Percentiles rank a stretch among this genome's conserved stretches.
Conservation (phyloP, 2,329 filamentous ascomycete genomes). For the Ophiocordyceps camponoti-rufipedis region DNA sequence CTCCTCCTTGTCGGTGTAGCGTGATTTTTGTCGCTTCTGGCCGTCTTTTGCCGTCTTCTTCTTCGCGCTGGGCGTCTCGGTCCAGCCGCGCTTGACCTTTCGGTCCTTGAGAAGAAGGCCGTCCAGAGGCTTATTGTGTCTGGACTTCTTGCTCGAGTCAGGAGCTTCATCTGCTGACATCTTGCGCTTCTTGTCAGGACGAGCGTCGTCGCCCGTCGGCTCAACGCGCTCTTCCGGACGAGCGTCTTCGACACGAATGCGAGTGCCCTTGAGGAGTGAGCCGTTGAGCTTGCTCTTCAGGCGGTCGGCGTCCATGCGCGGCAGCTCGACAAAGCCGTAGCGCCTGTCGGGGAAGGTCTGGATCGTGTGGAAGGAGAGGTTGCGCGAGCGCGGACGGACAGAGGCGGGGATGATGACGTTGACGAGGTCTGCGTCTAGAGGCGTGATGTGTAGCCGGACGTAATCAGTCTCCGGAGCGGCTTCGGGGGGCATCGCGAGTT, state of each 20-base stretch:
- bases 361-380: constrained; percentile 75
- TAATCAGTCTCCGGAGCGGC: constrained; percentile 8
- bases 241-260: constrained; percentile 71
- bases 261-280: constrained; percentile 63
- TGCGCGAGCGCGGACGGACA: constrained; percentile 46
- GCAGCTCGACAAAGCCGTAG: constrained; percentile 82
- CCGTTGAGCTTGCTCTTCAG: constrained; percentile 84
- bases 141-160: constrained; percentile 18
- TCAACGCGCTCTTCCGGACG: constrained; percentile 31
- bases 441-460: constrained; percentile 60
- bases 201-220: constrained; percentile 15
- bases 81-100: constrained; percentile 82
- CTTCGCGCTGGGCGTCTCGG: constrained; percentile 39
- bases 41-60: constrained; percentile 30
- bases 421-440: constrained; percentile 60
- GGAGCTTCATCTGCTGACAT: constrained; percentile 18
- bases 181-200: constrained; percentile 11
- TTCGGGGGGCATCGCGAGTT: constrained; percentile 4
- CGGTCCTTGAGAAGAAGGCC: constrained; percentile 59
- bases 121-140: constrained; percentile 29
- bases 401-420: constrained; percentile 52
- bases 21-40: constrained; percentile 46
- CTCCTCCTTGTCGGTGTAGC: constrained; percentile 66
- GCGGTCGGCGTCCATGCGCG: constrained; percentile 68
- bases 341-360: constrained; percentile 78